Percentiles rank a stretch among this genome's conserved stretches.
phyloP scores from a whole-genome alignment of 768 basidiomycete genomes.

The Rhizopogon vinicolor region DNA sequence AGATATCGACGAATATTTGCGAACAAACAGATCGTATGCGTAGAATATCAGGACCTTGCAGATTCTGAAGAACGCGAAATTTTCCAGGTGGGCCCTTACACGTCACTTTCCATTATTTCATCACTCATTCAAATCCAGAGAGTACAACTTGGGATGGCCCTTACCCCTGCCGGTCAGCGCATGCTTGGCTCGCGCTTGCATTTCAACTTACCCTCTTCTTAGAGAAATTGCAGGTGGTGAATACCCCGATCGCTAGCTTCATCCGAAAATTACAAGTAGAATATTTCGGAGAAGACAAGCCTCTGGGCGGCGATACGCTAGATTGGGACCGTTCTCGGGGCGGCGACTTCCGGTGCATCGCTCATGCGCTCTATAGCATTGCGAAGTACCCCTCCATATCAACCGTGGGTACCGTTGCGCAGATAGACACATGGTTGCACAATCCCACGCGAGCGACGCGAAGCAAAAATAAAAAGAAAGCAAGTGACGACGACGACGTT shows the following conservation, averaged over 20 bases:
- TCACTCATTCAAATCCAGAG: constrained; percentile 36
- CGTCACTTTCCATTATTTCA: not conserved
- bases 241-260: constrained; percentile 51
- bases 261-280: constrained; percentile 49
- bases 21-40: constrained; percentile 75
- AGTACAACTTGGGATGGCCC: constrained; percentile 74
- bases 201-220: not conserved
- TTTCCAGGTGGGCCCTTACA: constrained; percentile 51
- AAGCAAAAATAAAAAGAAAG: constrained; percentile 18
- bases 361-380: constrained; percentile 49
- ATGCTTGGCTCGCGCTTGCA: not conserved
- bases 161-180: constrained; percentile 59
- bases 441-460: constrained; percentile 12
- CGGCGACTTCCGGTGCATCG: constrained; percentile 53
- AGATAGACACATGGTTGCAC: constrained; percentile 50
- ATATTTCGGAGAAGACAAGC: constrained; percentile 37
- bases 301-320: constrained; percentile 30
- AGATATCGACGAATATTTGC: constrained; percentile 55
- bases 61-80: constrained; percentile 62
- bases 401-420: constrained; percentile 26
- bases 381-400: constrained; percentile 34
- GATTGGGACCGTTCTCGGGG: constrained; percentile 52
- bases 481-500: constrained; percentile 13
- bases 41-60: constrained; percentile 64
- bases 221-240: constrained; percentile 70